Conservation (phyloP, 345 rosid genomes). For the Orychophragmus violaceus region DNA sequence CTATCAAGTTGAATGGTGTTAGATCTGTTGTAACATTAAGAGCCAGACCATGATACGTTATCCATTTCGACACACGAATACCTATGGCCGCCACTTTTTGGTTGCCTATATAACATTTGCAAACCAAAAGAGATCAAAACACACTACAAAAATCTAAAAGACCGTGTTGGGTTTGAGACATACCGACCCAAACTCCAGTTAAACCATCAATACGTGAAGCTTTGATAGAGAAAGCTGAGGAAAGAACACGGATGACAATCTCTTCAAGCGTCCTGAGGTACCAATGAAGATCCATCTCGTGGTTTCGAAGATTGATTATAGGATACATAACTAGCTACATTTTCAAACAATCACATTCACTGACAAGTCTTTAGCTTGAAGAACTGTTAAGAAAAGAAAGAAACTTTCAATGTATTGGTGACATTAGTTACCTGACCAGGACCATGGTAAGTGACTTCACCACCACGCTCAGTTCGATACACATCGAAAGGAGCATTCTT, state of each 20-base stretch:
- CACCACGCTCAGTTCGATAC: conserved; percentile 78
- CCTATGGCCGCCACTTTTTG: conserved; percentile 79
- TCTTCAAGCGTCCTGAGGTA: conserved; percentile 88
- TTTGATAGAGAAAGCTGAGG: conserved; percentile 54
- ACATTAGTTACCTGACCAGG: conserved; percentile 68
- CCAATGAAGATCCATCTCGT: conserved; percentile 96
- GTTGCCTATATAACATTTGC: conserved; percentile 42
- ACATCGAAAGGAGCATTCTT: conserved; percentile 64
- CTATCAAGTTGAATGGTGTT: conserved; percentile 62
- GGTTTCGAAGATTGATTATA: conserved; percentile 74
- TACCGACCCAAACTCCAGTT: conserved; percentile 93
- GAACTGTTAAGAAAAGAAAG: not conserved
- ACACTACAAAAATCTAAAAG: not conserved
- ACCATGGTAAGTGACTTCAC: conserved; percentile 89
- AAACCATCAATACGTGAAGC: conserved; percentile 72
- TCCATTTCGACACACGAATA: conserved; percentile 68
- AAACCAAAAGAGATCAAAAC: not conserved
- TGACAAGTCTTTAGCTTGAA: not conserved
- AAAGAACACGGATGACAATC: conserved; percentile 66
- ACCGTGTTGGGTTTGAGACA: not conserved
- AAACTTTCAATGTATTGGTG: conserved; percentile 6
- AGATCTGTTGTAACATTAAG: conserved; percentile 74
- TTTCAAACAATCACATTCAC: not conserved
- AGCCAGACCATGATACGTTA: conserved; percentile 75
- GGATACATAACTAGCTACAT: conserved; percentile 87